Evolutionary conservation across 768 basidiomycete species (phyloP).

Genomic region (Suillus tomentosus): DNA sequence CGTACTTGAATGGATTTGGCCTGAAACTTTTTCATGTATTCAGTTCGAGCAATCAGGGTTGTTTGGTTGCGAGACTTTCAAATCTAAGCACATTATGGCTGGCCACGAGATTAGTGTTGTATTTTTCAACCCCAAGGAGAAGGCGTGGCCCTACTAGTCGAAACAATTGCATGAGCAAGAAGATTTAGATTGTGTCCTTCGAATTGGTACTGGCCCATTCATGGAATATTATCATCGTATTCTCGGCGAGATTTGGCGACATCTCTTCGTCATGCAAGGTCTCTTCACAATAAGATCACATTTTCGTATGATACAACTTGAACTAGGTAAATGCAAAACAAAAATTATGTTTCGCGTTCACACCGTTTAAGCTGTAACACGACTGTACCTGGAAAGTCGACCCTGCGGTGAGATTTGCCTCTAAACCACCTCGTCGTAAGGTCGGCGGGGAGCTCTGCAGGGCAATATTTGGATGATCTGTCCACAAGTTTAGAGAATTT

Average conservation of each 20-base stretch:
- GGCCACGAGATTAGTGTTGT: not conserved
- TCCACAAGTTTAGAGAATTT: not conserved
- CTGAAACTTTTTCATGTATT: not conserved
- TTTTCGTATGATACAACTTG: too few relatives aligned
- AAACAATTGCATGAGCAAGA: not conserved
- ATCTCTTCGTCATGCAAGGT: too few relatives aligned
- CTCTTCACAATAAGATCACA: too few relatives aligned
- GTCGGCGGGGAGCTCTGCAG: not conserved
- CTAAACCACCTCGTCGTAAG: not conserved
- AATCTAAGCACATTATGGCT: not conserved
- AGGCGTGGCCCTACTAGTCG: not conserved
- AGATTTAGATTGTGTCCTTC: too few relatives aligned
- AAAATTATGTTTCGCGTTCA: too few relatives aligned
- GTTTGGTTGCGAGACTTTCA: not conserved
- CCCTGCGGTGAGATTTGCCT: not conserved
- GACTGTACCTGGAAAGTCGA: too few relatives aligned
- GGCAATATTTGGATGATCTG: not conserved
- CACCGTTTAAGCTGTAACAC: too few relatives aligned
- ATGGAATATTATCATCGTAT: too few relatives aligned
- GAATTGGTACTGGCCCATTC: too few relatives aligned
- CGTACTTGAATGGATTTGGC: not conserved
- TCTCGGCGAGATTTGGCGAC: too few relatives aligned
- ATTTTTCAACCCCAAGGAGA: not conserved
- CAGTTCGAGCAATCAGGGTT: not conserved
- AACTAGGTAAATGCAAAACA: too few relatives aligned